Base-by-base conservation (phyloP, 306 rosid genomes). In the Senna tora region DNA sequence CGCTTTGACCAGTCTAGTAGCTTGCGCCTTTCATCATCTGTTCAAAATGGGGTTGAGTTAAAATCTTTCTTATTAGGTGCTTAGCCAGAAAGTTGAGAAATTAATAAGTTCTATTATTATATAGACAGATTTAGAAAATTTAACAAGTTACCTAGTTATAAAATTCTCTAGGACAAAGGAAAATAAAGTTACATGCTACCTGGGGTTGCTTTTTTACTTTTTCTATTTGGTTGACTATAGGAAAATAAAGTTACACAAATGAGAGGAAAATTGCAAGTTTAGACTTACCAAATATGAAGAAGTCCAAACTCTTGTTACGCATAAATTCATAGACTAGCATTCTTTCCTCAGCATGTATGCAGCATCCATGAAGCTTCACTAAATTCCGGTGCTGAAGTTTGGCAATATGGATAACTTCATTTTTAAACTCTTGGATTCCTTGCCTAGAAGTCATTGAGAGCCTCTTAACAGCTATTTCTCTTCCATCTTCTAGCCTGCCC, bases 311-410 rank as follows among this genome's bases (percentile, higher is more conserved):
- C 71, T 64, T 84, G 81, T 81, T 84, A 21, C 83, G 66, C 85
- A 84, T 74, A 46, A 65, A 80, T 71, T 84, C 88, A 36, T 80
- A 84, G 9, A 84, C 38, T 22, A 84, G 76, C 81, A 81, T 39
- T 36, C 66, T 81, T 65, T 86, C 84, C 6, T 75, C 84, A 46
- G 74, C 83, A 32, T 84, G 78, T 70, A 76, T 62, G 86, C 84
- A 84, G 61, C 65, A 86, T 21, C 87, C 86, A 11, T 78, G 72
- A 43, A 86, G 82, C 71, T 25, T 86, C 41, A 86, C 88, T 49
- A 83, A 82, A 71, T 83, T 86, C 42, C 88, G 78, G 83, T 79
- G 90, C 62, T 86, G 86, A 67, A 86, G 81, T 64, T 81, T 81
- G 38, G 84, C 83, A 25, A 83, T 81, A 8, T 83, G 74, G 17